Evolutionary conservation across 2,329 filamentous ascomycete genomes (phyloP), one percentile per base, ranked within the genome.

Genomic region (Penicillium brevicompactum): DNA sequence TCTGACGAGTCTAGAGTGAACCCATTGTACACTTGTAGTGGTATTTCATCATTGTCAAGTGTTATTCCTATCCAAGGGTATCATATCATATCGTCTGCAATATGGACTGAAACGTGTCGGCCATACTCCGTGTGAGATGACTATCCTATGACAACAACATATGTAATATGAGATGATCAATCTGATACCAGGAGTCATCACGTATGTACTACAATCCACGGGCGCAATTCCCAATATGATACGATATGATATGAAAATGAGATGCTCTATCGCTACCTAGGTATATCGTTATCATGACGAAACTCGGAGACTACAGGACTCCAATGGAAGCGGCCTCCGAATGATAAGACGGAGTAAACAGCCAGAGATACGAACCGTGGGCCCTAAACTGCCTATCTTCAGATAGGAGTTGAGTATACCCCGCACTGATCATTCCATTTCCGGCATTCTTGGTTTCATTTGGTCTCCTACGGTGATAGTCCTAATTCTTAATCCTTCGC

Each of bases 371-470:
- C 38, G 34, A 18, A 37, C 34, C 24, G 16, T 22, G 11, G 31
- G n/a, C 13, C 31, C 18, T 18, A 18, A 18, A n/a, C 4, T 13
- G 34, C 34, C 34, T 37, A 37, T 37, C 34, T 37, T 37, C n/a
- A n/a, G 34, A 37, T 37, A 14, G 18, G 18, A 18, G 18, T 18
- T 18, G 18, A 18, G 18, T 18, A 49, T 63, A 64, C 63, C 63
- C 63, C 63, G 61, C 63, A 65, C 61, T 37, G 63, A 61, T 61
- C 61, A 58, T 61, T 60, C 54, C 49, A 55, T 53, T 40, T 45
- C 7, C 34, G 42, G 47, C 24, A 32, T 53, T 57, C 31, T 47
- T 14, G 55, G 54, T 49, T 13, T 41, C 16, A 41, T 16, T 22
- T 16, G 37, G 40, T 44, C 16, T 44, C 43, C 18, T 18, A 45